Evolutionary conservation across 1,284 basidiomycete genomes (phyloP).

Genomic region (Bjerkandera adusta): DNA sequence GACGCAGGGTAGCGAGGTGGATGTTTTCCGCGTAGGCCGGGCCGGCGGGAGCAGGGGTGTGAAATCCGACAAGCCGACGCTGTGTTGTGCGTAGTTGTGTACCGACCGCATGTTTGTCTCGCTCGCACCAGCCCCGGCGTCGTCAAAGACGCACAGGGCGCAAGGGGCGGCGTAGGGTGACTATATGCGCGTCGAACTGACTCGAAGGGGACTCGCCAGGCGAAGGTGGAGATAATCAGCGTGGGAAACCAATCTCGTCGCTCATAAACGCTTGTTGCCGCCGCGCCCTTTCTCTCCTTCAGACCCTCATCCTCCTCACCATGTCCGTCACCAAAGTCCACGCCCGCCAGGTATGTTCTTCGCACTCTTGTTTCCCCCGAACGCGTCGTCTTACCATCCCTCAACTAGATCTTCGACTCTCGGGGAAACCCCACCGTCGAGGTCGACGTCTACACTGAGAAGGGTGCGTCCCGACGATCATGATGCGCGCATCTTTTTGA

Average conservation of each 20-base stretch:
- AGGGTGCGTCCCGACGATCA: constrained; percentile 50
- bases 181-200: no score
- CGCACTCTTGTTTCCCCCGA: not conserved
- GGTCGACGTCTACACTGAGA: constrained; percentile 87
- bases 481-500: constrained; percentile 4
- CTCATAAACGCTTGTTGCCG: constrained; percentile 12
- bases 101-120: no score
- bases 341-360: constrained; percentile 76
- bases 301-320: constrained; percentile 35
- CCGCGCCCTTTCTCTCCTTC: constrained; percentile 18
- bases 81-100: no score
- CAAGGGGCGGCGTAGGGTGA: no score
- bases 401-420: constrained; percentile 91
- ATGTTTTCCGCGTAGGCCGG: no score
- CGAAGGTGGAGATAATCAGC: constrained; percentile 22
- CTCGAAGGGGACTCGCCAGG: no score
- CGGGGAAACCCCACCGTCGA: constrained; percentile 96
- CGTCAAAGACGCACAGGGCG: no score
- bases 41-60: no score
- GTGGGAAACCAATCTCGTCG: constrained; percentile 19
- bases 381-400: constrained; percentile 10
- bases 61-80: no score
- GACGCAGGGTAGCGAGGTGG: no score
- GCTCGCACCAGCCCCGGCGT: no score
- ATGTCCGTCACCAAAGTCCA: constrained; percentile 89